phyloP scores from a whole-genome alignment of 169 alveolate genomes.

The Sarcocystis neurona region DNA sequence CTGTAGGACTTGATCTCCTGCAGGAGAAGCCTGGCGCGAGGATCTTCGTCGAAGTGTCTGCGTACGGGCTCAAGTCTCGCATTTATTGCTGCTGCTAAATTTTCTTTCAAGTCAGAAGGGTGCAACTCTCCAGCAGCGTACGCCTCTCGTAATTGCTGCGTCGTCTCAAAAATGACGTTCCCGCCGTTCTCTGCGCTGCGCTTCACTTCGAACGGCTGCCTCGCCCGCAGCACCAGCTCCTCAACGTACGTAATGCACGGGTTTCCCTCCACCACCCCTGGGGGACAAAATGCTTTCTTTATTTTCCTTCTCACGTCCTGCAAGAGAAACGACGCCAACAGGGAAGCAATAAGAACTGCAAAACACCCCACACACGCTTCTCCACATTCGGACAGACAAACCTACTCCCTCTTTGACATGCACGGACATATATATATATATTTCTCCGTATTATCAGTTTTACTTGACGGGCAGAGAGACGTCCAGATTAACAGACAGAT shows the following conservation, averaged over 20 bases:
- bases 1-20: constrained; percentile 80
- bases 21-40: constrained; percentile 85
- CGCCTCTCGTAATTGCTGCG: constrained; percentile 87
- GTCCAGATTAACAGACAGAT: background rate
- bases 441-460: background rate
- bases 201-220: constrained; percentile 53
- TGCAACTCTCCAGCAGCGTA: constrained; percentile 89
- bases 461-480: background rate
- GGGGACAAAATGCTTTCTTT: constrained; percentile 96
- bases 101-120: constrained; percentile 95
- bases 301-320: constrained; percentile 92
- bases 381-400: too few relatives aligned
- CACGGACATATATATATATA: too few relatives aligned
- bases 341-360: background rate
- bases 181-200: constrained; percentile 73
- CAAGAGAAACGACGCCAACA: background rate
- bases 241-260: constrained; percentile 94
- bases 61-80: constrained; percentile 95
- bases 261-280: constrained; percentile 87
- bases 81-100: constrained; percentile 89
- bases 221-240: constrained; percentile 84
- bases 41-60: constrained; percentile 86
- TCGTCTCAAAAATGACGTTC: constrained; percentile 76
- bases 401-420: background rate
- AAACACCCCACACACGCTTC: background rate